Percentiles rank a stretch among this genome's conserved stretches.
Conservation (phyloP, 1,139 yeast species). For the Nakaseomyces nivariensis region DNA sequence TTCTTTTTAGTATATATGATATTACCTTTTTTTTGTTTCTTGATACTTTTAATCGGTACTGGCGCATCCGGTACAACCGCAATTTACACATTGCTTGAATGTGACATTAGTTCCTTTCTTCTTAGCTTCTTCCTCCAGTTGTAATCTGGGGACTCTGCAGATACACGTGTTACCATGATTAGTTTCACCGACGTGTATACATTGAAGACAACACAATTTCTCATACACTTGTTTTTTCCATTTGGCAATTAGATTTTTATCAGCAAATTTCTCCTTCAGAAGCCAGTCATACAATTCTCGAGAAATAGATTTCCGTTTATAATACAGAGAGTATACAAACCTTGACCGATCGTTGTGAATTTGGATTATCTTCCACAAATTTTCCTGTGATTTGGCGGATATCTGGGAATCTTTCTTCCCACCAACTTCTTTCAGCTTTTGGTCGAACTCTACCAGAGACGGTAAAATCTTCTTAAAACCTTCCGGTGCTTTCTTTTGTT, state of each 20-base stretch:
- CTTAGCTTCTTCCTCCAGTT: constrained; percentile 33
- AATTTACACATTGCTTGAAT: constrained; percentile 60
- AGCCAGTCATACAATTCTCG: constrained; percentile 71
- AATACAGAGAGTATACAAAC: constrained; percentile 65
- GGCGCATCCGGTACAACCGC: constrained; percentile 88
- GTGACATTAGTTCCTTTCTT: constrained; percentile 16
- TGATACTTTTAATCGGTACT: constrained; percentile 48
- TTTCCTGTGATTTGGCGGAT: constrained; percentile 34
- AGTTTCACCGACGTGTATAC: constrained; percentile 59
- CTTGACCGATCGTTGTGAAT: constrained; percentile 68
- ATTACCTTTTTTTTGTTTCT: background rate
- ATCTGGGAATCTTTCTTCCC: constrained; percentile 18
- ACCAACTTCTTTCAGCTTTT: constrained; percentile 52
- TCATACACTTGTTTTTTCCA: constrained; percentile 92
- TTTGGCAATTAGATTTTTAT: constrained; percentile 67
- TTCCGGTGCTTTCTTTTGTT: constrained; percentile 42
- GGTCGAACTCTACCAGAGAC: constrained; percentile 53
- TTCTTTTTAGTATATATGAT: background rate
- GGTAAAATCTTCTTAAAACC: constrained; percentile 68
- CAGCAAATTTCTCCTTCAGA: constrained; percentile 55
- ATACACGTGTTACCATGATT: constrained; percentile 64
- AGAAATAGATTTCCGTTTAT: constrained; percentile 58
- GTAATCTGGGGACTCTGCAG: constrained; percentile 71
- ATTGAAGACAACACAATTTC: constrained; percentile 69
- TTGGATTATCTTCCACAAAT: constrained; percentile 65